Evolutionary conservation across 306 rosid species (phyloP).

Genomic region (Morella rubra): DNA sequence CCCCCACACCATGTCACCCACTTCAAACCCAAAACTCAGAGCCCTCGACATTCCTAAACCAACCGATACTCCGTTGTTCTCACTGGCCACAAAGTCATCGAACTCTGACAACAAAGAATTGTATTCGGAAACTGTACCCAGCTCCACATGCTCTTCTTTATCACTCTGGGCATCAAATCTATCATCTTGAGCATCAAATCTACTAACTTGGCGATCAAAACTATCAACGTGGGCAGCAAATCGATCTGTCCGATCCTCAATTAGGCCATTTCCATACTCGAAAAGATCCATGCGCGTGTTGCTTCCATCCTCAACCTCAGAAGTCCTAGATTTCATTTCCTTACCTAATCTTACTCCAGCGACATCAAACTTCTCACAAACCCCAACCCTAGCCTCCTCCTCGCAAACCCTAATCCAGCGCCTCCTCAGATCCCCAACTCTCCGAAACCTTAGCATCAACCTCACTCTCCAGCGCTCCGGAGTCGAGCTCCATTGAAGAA

Average conservation of each 20-base stretch:
- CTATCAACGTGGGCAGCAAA: background rate
- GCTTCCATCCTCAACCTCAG: slow-evolving; percentile 23
- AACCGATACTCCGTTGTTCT: slow-evolving; percentile 44
- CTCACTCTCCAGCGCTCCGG: slow-evolving; percentile 39
- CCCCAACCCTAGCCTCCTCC: slow-evolving; percentile 44
- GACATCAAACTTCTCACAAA: slow-evolving; percentile 27
- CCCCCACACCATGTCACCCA: slow-evolving; percentile 97
- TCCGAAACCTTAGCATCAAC: slow-evolving; percentile 31
- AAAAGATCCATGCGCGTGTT: slow-evolving; percentile 24
- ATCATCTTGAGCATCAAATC: slow-evolving; percentile 13
- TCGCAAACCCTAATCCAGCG: slow-evolving; percentile 17
- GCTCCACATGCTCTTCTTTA: slow-evolving; percentile 26
- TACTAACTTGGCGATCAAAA: too few relatives aligned
- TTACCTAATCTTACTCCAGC: slow-evolving; percentile 27
- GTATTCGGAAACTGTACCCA: slow-evolving; percentile 32
- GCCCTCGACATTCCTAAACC: slow-evolving; percentile 54
- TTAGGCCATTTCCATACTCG: background rate
- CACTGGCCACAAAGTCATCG: slow-evolving; percentile 77
- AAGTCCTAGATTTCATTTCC: slow-evolving; percentile 21
- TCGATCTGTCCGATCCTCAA: slow-evolving; percentile 23
- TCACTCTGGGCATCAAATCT: slow-evolving; percentile 16
- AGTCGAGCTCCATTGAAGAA: slow-evolving; percentile 39
- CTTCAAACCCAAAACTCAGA: slow-evolving; percentile 62
- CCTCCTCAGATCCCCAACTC: slow-evolving; percentile 40
- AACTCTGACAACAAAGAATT: slow-evolving; percentile 64